Evolutionary conservation across 352 stramenopile genomes (phyloP).

Genomic region (Globisporangium apiculatum): DNA sequence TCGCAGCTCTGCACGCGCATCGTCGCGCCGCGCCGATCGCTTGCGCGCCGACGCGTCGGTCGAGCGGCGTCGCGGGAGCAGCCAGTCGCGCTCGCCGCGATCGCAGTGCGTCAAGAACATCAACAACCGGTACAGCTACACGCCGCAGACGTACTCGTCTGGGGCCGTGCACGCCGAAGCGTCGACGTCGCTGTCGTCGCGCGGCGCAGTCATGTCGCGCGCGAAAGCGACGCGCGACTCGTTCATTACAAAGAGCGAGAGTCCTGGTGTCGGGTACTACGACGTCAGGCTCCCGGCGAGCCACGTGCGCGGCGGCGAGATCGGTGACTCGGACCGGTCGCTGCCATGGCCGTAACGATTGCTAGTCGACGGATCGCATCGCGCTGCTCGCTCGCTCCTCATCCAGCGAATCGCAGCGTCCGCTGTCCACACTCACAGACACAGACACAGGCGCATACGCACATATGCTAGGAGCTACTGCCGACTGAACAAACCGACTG

Average conservation of each 20-base stretch:
- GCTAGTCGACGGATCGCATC: not conserved
- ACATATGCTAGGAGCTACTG: too few relatives aligned
- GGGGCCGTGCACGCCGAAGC: slow-evolving; percentile 19
- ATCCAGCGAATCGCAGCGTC: not conserved
- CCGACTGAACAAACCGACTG: not conserved
- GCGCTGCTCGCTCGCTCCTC: not conserved
- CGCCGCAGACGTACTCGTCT: slow-evolving; percentile 51
- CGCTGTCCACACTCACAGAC: not conserved
- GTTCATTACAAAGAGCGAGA: slow-evolving; percentile 67
- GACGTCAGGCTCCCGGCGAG: slow-evolving; percentile 54
- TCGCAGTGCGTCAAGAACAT: slow-evolving; percentile 38
- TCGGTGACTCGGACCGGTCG: slow-evolving; percentile 64
- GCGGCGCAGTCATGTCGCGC: slow-evolving; percentile 60
- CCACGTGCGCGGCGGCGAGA: slow-evolving; percentile 64
- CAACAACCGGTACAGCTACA: slow-evolving; percentile 64
- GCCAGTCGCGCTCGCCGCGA: slow-evolving; percentile 24
- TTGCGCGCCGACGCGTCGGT: slow-evolving; percentile 40
- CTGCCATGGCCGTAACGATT: slow-evolving; percentile 39
- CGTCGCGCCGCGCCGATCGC: slow-evolving; percentile 6
- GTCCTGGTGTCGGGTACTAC: slow-evolving; percentile 69
- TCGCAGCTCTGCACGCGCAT: slow-evolving; percentile 14
- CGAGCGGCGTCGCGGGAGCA: slow-evolving; percentile 18
- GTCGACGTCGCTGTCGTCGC: slow-evolving; percentile 50
- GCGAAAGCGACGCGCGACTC: slow-evolving; percentile 55
- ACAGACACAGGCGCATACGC: not conserved